A percentile compares a stretch with the other conserved stretches of the same genome.
phyloP scores from a whole-genome alignment of 1,284 basidiomycete genomes.

The Xerocomus tenax region DNA sequence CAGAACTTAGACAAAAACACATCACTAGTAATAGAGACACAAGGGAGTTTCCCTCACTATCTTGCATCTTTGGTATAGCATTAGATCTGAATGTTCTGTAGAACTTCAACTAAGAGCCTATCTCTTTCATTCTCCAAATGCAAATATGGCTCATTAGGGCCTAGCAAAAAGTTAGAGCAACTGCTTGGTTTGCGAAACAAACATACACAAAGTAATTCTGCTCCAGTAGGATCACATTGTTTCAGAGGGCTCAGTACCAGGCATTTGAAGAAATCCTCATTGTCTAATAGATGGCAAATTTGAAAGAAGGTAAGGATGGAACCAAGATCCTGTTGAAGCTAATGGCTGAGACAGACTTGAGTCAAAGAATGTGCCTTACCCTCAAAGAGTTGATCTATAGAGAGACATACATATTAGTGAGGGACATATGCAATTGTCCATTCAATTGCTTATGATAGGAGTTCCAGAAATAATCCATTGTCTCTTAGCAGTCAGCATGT shows the following conservation, averaged over 20 bases:
- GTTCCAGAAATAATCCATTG: slow-evolving; percentile 81
- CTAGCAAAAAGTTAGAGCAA: slow-evolving; percentile 30
- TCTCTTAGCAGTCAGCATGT: slow-evolving; percentile 59
- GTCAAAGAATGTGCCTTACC: slow-evolving; percentile 28
- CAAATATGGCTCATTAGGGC: slow-evolving; percentile 79
- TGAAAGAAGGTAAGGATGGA: slow-evolving; percentile 74
- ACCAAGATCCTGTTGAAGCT: slow-evolving; percentile 60
- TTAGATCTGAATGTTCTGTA: slow-evolving; percentile 5
- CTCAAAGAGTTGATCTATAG: slow-evolving; percentile 70
- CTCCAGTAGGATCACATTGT: slow-evolving; percentile 55
- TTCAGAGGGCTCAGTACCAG: slow-evolving; percentile 67
- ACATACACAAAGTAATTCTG: slow-evolving; percentile 61
- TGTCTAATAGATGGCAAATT: slow-evolving; percentile 74
- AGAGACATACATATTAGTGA: slow-evolving; percentile 1
- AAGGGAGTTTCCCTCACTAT: slow-evolving; percentile 61
- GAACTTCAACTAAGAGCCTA: slow-evolving; percentile 22
- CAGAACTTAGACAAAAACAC: slow-evolving; percentile 7
- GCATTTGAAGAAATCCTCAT: slow-evolving; percentile 72
- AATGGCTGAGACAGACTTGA: neutral
- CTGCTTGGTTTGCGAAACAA: neutral
- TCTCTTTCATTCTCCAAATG: slow-evolving; percentile 81
- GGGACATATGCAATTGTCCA: neutral
- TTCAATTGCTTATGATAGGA: slow-evolving; percentile 59
- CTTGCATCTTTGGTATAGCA: slow-evolving; percentile 60
- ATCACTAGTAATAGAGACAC: slow-evolving; percentile 68